Conservation (phyloP, 305 asterid species). For the Fraxinus velutina region DNA sequence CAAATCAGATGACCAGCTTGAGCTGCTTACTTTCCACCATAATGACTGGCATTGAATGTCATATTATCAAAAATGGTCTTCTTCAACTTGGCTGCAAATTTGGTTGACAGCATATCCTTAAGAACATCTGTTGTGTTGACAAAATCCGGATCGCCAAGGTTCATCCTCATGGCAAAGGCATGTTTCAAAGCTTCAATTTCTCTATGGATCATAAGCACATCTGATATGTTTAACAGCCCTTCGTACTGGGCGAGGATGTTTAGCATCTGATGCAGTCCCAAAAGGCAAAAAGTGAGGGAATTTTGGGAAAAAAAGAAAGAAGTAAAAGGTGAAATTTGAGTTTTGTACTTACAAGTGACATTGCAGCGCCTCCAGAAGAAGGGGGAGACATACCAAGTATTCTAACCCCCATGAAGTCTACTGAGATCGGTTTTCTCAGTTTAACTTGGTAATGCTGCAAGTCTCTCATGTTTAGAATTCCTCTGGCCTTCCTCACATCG, state of each 20-base stretch:
- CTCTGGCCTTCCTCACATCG: conserved; percentile 51
- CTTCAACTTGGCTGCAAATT: conserved; percentile 43
- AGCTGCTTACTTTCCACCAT: conserved; percentile 55
- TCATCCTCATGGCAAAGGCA: conserved; percentile 55
- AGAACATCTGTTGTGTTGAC: conserved; percentile 27
- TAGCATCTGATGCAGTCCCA: conserved; percentile 38
- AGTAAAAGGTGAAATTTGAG: not conserved
- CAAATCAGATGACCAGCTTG: not conserved
- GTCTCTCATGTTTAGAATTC: conserved; percentile 51
- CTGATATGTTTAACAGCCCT: conserved; percentile 26
- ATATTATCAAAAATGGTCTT: conserved; percentile 42
- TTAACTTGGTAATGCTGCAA: conserved; percentile 47
- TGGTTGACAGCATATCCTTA: conserved; percentile 49
- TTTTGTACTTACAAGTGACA: conserved; percentile 51
- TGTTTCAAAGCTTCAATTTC: conserved; percentile 62
- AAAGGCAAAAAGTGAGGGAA: not conserved
- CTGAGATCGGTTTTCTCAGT: conserved; percentile 39
- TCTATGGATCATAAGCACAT: conserved; percentile 47
- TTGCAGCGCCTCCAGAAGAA: conserved; percentile 61
- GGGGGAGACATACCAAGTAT: conserved; percentile 68
- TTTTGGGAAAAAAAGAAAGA: not conserved
- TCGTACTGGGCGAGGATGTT: conserved; percentile 55
- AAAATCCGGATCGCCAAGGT: conserved; percentile 67
- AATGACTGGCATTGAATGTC: conserved; percentile 54
- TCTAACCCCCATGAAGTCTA: conserved; percentile 43